Evolutionary conservation across 2,329 filamentous ascomycete genomes (phyloP).

Genomic region (Cytospora paraplurivora): DNA sequence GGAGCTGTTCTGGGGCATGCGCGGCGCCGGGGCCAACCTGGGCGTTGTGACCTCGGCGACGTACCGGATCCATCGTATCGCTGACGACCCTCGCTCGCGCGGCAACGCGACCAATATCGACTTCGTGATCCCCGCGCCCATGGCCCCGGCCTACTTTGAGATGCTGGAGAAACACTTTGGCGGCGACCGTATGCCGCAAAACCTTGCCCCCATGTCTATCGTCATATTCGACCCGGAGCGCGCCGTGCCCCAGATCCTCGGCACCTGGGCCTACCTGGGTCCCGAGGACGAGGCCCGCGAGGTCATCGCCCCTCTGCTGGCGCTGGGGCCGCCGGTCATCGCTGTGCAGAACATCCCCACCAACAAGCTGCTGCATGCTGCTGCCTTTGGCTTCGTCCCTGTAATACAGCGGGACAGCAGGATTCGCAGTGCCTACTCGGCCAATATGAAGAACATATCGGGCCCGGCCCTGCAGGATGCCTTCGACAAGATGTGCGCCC

Average conservation of each 20-base stretch:
- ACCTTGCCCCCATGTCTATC: neutral
- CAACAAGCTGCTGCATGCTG: slow-evolving; percentile 3
- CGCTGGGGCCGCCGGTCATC: neutral
- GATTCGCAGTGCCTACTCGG: neutral
- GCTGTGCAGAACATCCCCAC: slow-evolving; percentile 1
- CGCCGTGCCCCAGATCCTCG: neutral
- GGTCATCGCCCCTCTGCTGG: slow-evolving; percentile 3
- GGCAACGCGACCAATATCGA: slow-evolving; percentile 6
- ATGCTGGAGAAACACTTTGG: slow-evolving; percentile 7
- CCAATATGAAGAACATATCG: neutral
- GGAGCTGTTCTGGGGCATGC: slow-evolving; percentile 13
- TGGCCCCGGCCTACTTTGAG: slow-evolving; percentile 4
- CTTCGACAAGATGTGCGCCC: neutral
- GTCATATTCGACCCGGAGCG: slow-evolving; percentile 2
- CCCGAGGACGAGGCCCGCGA: slow-evolving; percentile 7
- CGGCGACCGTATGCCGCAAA: neutral
- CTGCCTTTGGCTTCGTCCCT: neutral
- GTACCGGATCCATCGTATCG: slow-evolving; percentile 3
- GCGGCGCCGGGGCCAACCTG: slow-evolving; percentile 8
- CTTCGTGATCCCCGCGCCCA: neutral
- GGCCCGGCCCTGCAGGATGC: neutral
- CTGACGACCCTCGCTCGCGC: slow-evolving; percentile 5
- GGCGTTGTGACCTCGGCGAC: slow-evolving; percentile 16
- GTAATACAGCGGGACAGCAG: neutral
- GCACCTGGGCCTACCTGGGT: slow-evolving; percentile 2